phyloP scores from a whole-genome alignment of 75 land plant species.

The Selaginella tamariscina region DNA sequence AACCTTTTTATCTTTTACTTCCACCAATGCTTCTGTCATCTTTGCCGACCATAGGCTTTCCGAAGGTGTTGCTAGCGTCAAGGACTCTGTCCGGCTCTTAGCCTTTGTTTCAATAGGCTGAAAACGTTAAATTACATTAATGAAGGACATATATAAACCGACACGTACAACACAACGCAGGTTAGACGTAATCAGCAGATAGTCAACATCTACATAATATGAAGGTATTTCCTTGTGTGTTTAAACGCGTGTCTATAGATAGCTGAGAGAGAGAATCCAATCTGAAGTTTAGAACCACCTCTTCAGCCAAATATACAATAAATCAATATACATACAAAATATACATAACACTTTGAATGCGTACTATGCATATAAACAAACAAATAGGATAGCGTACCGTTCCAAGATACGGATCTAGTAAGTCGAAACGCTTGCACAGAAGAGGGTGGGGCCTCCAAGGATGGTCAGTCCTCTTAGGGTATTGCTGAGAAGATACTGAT shows the following conservation, averaged over 20 bases:
- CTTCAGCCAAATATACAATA: too few relatives aligned
- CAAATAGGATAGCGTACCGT: constrained; percentile 36
- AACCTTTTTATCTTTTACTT: constrained; percentile 5
- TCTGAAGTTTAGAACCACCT: too few relatives aligned
- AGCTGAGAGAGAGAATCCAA: too few relatives aligned
- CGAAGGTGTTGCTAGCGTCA: constrained; percentile 31
- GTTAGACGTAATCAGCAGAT: too few relatives aligned
- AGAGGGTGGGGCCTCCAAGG: constrained; percentile 84
- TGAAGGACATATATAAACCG: too few relatives aligned
- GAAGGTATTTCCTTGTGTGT: too few relatives aligned
- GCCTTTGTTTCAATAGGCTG: constrained; percentile 63
- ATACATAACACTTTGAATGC: too few relatives aligned
- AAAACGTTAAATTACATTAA: background rate
- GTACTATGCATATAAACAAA: too few relatives aligned
- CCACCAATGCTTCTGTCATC: background rate
- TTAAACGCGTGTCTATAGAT: too few relatives aligned
- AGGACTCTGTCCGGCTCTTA: constrained; percentile 70
- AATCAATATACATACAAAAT: background rate
- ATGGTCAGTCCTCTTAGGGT: constrained; percentile 71
- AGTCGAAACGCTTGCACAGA: constrained; percentile 95
- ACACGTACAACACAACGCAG: too few relatives aligned
- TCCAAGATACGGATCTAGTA: constrained; percentile 84
- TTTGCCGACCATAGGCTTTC: constrained; percentile 11
- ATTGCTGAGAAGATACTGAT: constrained; percentile 16
- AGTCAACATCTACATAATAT: too few relatives aligned